A percentile compares a stretch with the other conserved stretches of the same genome.
Conservation (phyloP, 2,329 filamentous ascomycete genomes). For the Knufia fluminis region DNA sequence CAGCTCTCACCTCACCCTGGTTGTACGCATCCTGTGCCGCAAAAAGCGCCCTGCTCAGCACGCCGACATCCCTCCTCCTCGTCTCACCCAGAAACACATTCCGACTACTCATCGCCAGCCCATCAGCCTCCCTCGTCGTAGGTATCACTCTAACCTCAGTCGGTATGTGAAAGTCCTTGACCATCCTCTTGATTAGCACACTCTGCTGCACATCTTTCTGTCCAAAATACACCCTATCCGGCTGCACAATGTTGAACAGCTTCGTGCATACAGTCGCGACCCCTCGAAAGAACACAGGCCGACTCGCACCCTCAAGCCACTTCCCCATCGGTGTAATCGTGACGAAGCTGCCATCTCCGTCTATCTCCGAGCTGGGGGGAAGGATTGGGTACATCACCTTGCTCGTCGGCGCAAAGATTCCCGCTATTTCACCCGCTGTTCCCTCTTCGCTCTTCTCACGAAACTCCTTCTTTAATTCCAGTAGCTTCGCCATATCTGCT, state of each 20-base stretch:
- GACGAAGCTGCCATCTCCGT: conserved; percentile 79
- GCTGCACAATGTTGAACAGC: conserved; percentile 71
- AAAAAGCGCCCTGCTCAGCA: conserved; percentile 59
- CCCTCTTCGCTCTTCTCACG: conserved; percentile 1
- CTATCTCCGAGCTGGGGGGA: conserved; percentile 60
- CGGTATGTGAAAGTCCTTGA: conserved; percentile 75
- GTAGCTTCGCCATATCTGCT: conserved; percentile 59
- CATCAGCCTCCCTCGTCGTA: conserved; percentile 69
- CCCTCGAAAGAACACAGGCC: conserved; percentile 92
- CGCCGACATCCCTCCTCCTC: conserved; percentile 61
- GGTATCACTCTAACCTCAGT: conserved; percentile 63
- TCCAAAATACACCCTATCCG: conserved; percentile 80
- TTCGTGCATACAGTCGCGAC: conserved; percentile 97
- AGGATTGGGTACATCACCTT: conserved; percentile 80
- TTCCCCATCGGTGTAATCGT: conserved; percentile 77
- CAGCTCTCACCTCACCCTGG: conserved; percentile 45
- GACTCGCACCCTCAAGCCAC: conserved; percentile 71
- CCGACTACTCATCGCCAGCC: conserved; percentile 80
- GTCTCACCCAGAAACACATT: conserved; percentile 84
- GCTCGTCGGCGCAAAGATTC: conserved; percentile 78
- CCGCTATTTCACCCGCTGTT: conserved; percentile 56
- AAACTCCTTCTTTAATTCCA: conserved; percentile 48
- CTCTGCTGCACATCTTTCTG: conserved; percentile 98
- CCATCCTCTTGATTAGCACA: conserved; percentile 76
- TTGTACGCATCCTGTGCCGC: conserved; percentile 61